Conservation (phyloP, 108 stramenopile genomes). For the Aurantiochytrium sp. region DNA sequence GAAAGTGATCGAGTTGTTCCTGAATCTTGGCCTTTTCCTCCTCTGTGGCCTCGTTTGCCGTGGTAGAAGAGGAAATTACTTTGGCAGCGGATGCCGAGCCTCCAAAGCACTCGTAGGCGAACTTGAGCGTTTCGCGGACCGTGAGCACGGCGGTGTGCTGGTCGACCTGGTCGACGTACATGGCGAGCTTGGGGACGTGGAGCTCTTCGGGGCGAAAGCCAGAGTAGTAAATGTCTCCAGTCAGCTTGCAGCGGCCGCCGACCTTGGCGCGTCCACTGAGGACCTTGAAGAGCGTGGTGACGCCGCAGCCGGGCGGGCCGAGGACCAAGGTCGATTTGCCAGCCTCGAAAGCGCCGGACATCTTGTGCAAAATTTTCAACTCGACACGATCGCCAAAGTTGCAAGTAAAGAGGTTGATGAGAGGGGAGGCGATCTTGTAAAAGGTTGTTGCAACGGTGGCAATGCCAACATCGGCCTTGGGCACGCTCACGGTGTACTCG, state of each 20-base stretch:
- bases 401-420: not conserved
- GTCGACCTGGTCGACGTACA: not conserved
- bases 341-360: slow-evolving; percentile 37
- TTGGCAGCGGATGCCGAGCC: not conserved
- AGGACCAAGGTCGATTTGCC: slow-evolving; percentile 69
- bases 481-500: not conserved
- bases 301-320: slow-evolving; percentile 72
- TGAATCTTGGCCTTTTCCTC: not conserved
- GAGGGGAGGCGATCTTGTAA: not conserved
- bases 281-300: slow-evolving; percentile 39
- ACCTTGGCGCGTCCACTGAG: not conserved
- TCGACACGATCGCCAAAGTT: not conserved
- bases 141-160: not conserved
- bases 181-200: not conserved
- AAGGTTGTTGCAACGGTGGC: not conserved
- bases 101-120: not conserved
- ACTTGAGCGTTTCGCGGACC: slow-evolving; percentile 9
- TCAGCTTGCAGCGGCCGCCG: not conserved
- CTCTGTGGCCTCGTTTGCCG: not conserved
- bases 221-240: not conserved
- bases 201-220: not conserved
- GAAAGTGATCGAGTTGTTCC: slow-evolving; percentile 28
- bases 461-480: not conserved
- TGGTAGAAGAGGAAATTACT: too few species aligned
- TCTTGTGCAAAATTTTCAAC: not conserved